Evolutionary conservation across 345 rosid species (phyloP), one percentile per base, ranked within the genome.

Genomic region (Balakata baccata): DNA sequence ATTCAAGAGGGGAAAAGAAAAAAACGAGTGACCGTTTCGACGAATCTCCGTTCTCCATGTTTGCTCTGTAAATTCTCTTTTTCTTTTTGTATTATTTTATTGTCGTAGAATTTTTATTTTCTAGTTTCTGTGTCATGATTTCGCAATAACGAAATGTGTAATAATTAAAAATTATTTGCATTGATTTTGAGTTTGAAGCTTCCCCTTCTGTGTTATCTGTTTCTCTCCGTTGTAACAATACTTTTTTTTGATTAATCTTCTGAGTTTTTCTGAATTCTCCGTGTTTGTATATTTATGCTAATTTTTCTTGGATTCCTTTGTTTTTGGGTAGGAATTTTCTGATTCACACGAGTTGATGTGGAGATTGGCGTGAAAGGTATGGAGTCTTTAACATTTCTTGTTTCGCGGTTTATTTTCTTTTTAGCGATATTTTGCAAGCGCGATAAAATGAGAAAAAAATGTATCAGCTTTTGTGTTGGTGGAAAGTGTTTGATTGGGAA

Each of bases 291-390:
- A 18, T 54, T 54, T 54, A 9, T 34, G 10, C 57, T 20, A 23
- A 16, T 16, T 18, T 50, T 57, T 65, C 68, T 52, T 29, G 10
- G 6, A 66, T 54, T 23, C 3, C 34, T 7, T 22, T 61, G 61
- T 56, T 25, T 41, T 72, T 11, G 25, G 11, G 3, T 74, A 50
- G 72, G 39, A 23, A 34, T 56, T 76, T 39, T 46, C 54, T 71
- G 41, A 41, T 77, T 74, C 51, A 12, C 60, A 51, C 39, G 43
- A 72, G 14, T 77, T 75, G 65, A 49, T 72, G 74, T 57, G 62
- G 69, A 66, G 57, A 75, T 66, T 72, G 45, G 38, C 63, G 22
- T 64, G 18, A 63, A 76, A 73, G 82, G 78, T 76, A 52, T 72
- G 22, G 17, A 51, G 39, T 53, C 46, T 17, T 73, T 52, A 5